Base-by-base conservation (phyloP, 345 rosid genomes). In the Boechera divaricarpa region DNA sequence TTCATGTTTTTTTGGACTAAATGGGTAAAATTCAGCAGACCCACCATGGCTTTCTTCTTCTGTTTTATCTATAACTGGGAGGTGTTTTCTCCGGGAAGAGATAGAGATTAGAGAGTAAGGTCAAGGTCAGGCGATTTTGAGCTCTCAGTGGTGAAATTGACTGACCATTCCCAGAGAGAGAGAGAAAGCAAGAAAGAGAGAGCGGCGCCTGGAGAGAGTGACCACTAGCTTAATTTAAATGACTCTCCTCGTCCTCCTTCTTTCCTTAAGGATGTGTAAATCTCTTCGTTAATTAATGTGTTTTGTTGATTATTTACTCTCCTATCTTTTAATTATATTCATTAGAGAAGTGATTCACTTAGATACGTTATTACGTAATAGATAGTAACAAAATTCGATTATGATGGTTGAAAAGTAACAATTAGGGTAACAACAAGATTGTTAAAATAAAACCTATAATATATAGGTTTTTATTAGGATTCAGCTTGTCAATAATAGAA, bases 161-260 rank as follows among this genome's bases (percentile, higher is more conserved):
- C 72, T 62, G 71, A 74, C 79, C 86, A 85, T 63, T 65, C 73
- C 35, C 45, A 67, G 70, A 59, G 74, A 58, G 74, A 77, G 69
- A 48, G 35, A 42, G 69, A 51, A n/a, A 47, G 21, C 9, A 39
- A 42, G 47, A 47, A 60, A 39, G 78, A 74, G 82, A 49, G 82
- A 81, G 53, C 86, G 89, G 89, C 93, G 91, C 91, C 89, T 82
- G 91, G 86, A 77, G 70, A 77, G 83, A 67, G 79, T 72, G 69
- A 81, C 81, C 57, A 73, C 70, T 61, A 7, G 63, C 77, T 42
- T 51, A 3, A 21, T 65, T 48, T 58, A 65, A 49, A 51, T 9
- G 31, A 45, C 36, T 77, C 41, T 35, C 10, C 64, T 32, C 26
- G n/a, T 44, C 45, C 7, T 68, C 8, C 44, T 61, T 6, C 7